Percentiles rank a stretch among this genome's conserved stretches.
These are phyloP conservation scores for Penicillium subrubescens DNA, from an alignment of 495 filamentous ascomycete genomes.

Conservation along the genomic window DNA sequence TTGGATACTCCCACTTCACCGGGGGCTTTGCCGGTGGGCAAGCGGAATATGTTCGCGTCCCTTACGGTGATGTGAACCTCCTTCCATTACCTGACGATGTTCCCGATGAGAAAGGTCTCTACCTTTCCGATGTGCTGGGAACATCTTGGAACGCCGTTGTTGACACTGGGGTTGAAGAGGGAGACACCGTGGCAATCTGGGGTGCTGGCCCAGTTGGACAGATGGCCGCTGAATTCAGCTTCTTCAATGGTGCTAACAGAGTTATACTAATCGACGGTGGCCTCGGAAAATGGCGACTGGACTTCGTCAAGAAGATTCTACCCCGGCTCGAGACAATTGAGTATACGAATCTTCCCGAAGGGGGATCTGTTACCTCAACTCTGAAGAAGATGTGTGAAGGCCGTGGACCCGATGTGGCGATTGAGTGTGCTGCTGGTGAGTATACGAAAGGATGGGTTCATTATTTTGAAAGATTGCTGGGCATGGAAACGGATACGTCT, in stretches of 20 bases:
- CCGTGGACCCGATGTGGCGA: constrained; percentile 68
- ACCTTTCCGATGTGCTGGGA: constrained; percentile 8
- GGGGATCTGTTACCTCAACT: constrained; percentile 63
- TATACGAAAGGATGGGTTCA: constrained; percentile 82
- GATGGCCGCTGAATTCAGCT: constrained; percentile 72
- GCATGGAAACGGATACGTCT: constrained; percentile 79
- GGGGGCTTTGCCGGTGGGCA: constrained; percentile 7
- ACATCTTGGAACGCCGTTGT: constrained; percentile 11
- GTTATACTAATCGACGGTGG: constrained; percentile 82
- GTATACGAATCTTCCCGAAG: constrained; percentile 51
- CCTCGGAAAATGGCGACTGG: constrained; percentile 59
- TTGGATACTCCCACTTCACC: constrained; percentile 9
- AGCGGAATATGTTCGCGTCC: constrained; percentile 9
- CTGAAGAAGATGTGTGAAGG: constrained; percentile 71
- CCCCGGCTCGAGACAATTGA: constrained; percentile 63
- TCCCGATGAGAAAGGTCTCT: constrained; percentile 4
- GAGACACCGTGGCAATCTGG: constrained; percentile 47
- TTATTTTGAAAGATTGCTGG: constrained; percentile 70
- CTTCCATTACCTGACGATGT: constrained; percentile 5
- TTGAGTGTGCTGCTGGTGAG: constrained; percentile 83
- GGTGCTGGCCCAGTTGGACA: constrained; percentile 75
- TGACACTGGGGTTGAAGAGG: constrained; percentile 7
- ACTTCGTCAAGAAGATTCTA: constrained; percentile 62
- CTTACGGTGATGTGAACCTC: constrained; percentile 6
- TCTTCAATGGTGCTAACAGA: constrained; percentile 68